Percentiles rank a stretch among this genome's conserved stretches.
Conservation (phyloP, 1,139 yeast species). For the Debaryomyces psychrophilus region DNA sequence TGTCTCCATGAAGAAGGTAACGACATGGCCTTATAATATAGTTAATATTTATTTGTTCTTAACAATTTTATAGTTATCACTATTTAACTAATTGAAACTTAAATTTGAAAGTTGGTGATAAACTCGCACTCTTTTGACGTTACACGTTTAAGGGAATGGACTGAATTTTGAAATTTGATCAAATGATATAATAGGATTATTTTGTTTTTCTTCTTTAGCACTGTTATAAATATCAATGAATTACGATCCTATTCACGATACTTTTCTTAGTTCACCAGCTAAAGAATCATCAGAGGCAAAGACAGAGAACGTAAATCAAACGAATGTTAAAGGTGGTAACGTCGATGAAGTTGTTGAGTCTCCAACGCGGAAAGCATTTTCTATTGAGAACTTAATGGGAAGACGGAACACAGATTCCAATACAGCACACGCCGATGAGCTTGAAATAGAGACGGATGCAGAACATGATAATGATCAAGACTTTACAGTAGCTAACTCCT, state of each 20-base stretch:
- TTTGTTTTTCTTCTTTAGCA: background rate
- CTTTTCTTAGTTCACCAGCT: conserved; percentile 16
- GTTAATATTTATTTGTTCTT: background rate
- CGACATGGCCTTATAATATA: conserved; percentile 18
- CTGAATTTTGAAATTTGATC: conserved; percentile 5
- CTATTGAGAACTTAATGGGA: conserved; percentile 21
- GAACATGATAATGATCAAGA: conserved; percentile 21
- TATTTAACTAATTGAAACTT: background rate
- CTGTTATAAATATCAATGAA: conserved; percentile 22
- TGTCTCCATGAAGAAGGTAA: conserved; percentile 70
- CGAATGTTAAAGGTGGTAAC: background rate
- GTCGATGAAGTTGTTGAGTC: conserved; percentile 6
- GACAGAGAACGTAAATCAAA: background rate
- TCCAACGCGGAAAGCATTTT: conserved; percentile 17
- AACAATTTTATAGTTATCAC: too few species aligned
- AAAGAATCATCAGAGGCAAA: conserved; percentile 3
- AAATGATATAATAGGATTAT: background rate
- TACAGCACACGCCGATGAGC: conserved; percentile 18
- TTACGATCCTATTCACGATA: conserved; percentile 40
- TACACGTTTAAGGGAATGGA: conserved; percentile 6
- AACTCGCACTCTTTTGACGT: conserved; percentile 1
- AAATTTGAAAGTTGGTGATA: conserved; percentile 1
- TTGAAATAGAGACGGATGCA: conserved; percentile 18
- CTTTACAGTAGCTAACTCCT: conserved; percentile 8
- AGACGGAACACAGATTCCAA: conserved; percentile 12